phyloP scores from a whole-genome alignment of 495 filamentous ascomycete species.

The Pyronema omphalodes region DNA sequence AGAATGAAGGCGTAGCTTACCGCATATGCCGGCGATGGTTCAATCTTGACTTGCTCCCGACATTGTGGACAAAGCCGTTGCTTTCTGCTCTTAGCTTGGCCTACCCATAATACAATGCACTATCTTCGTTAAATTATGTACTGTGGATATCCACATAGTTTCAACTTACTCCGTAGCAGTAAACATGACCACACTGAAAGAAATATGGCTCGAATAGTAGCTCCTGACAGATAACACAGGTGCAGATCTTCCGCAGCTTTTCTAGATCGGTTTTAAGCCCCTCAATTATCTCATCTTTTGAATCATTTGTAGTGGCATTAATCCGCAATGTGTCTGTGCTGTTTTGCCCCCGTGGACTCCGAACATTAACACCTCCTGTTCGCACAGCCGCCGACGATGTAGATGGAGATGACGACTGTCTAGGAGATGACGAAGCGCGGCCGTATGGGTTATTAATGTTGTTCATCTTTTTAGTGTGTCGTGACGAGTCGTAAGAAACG shows the following conservation, averaged over 20 bases:
- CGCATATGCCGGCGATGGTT: constrained; percentile 53
- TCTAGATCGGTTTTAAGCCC: constrained; percentile 27
- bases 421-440: background rate
- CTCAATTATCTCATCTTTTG: constrained; percentile 22
- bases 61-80: constrained; percentile 53
- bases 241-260: constrained; percentile 27
- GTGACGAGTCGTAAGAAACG: no score
- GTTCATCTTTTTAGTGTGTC: background rate
- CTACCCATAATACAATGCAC: constrained; percentile 52
- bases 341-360: background rate
- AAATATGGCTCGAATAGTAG: constrained; percentile 57
- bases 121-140: constrained; percentile 13
- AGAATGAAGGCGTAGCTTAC: constrained; percentile 24
- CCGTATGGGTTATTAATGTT: constrained; percentile 2
- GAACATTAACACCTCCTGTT: background rate
- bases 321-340: background rate
- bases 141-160: constrained; percentile 6
- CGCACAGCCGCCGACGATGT: background rate
- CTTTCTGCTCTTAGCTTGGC: constrained; percentile 27
- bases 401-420: background rate
- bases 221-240: constrained; percentile 51
- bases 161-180: constrained; percentile 43
- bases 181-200: constrained; percentile 54
- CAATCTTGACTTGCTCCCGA: constrained; percentile 36
- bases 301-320: background rate